Conservation (phyloP, 2,329 filamentous ascomycete genomes). For the Pseudocercospora macadamiae region DNA sequence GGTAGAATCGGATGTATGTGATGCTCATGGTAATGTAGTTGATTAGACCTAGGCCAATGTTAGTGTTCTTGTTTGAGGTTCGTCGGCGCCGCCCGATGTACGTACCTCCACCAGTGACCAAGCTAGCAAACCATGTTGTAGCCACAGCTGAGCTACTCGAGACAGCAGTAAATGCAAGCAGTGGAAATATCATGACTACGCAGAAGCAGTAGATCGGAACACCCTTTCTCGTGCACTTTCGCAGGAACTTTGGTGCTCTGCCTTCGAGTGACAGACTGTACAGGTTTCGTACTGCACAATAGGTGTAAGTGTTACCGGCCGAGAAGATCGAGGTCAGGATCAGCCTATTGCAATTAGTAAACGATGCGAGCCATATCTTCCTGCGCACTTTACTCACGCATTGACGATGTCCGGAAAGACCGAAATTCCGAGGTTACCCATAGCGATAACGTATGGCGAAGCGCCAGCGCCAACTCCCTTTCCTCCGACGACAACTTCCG, state of each 20-base stretch:
- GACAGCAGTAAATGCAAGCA: conserved; percentile 41
- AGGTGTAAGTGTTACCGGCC: conserved; percentile 60
- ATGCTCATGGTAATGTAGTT: conserved; percentile 64
- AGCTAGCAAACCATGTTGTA: conserved; percentile 50
- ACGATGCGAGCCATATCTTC: not conserved
- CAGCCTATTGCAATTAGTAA: conserved; percentile 22
- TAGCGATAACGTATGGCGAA: conserved; percentile 42
- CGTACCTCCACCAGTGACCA: conserved; percentile 59
- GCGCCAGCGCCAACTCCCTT: conserved; percentile 37
- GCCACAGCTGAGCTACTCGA: conserved; percentile 35
- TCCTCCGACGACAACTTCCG: conserved; percentile 23
- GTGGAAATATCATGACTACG: conserved; percentile 48
- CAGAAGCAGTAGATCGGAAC: conserved; percentile 63
- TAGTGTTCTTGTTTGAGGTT: not conserved
- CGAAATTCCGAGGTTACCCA: conserved; percentile 47
- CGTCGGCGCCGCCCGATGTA: not conserved
- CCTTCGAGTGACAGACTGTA: conserved; percentile 59
- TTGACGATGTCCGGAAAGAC: conserved; percentile 48
- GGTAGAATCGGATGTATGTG: conserved; percentile 64
- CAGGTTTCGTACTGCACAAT: conserved; percentile 56
- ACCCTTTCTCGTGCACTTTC: conserved; percentile 62
- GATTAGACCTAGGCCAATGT: conserved; percentile 50
- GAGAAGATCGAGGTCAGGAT: conserved; percentile 59
- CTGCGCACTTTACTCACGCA: conserved; percentile 22
- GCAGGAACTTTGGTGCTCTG: conserved; percentile 57